Conservation (phyloP, 1,139 yeast genomes). For the Nakaseomyces nivariensis region DNA sequence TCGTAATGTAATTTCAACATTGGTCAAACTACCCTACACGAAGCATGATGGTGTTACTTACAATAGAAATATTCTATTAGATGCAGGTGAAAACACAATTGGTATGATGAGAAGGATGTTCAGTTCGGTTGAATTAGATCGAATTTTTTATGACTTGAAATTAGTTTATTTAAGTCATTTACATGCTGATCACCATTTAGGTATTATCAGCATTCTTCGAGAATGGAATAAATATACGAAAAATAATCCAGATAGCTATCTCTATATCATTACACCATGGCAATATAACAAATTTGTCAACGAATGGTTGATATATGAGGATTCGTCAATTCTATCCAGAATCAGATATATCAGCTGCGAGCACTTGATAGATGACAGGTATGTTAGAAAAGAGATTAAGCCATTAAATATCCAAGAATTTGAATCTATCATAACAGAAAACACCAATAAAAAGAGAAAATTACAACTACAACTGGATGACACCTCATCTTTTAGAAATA, state of each 20-base stretch:
- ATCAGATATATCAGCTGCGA: constrained; percentile 59
- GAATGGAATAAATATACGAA: constrained; percentile 48
- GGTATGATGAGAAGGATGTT: constrained; percentile 62
- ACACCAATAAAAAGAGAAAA: constrained; percentile 22
- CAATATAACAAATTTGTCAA: constrained; percentile 55
- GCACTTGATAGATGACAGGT: constrained; percentile 36
- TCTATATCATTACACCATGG: constrained; percentile 64
- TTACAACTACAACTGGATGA: constrained; percentile 27
- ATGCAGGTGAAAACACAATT: constrained; percentile 89
- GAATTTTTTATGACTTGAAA: constrained; percentile 44
- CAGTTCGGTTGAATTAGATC: constrained; percentile 35
- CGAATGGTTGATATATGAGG: constrained; percentile 63
- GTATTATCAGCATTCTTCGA: constrained; percentile 57
- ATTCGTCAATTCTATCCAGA: constrained; percentile 34
- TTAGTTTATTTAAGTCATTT: constrained; percentile 74
- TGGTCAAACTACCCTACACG: constrained; percentile 55
- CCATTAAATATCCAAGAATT: constrained; percentile 27
- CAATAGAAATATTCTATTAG: constrained; percentile 49
- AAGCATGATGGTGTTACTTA: constrained; percentile 24
- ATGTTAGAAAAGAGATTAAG: constrained; percentile 23
- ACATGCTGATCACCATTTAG: constrained; percentile 96
- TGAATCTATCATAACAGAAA: constrained; percentile 5
- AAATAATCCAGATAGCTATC: constrained; percentile 27
- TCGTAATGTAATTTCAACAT: constrained; percentile 74
- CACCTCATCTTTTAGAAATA: constrained; percentile 19